Evolutionary conservation across 2,329 filamentous ascomycete species (phyloP).

Genomic region (Cordyceps farinosa): DNA sequence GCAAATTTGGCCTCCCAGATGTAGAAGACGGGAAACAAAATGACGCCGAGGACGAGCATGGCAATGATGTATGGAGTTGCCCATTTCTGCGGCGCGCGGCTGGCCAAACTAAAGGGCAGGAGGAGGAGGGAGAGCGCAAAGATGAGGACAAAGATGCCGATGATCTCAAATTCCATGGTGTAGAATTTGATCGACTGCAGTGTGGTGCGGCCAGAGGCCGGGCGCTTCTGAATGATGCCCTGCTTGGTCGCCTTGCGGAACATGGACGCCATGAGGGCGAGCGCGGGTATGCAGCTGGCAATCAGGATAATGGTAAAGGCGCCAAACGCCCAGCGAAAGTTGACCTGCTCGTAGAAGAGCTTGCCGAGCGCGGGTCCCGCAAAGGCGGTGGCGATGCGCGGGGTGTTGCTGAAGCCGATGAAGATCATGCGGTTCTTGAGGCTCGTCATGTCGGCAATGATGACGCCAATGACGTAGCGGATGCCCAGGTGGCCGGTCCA

Average conservation of each 20-base stretch:
- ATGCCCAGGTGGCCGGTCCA: conserved; percentile 52
- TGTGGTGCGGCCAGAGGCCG: conserved; percentile 47
- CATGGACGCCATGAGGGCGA: conserved; percentile 28
- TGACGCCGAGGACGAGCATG: no score
- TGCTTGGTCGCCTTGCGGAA: not conserved
- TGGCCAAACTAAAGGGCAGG: conserved; percentile 46
- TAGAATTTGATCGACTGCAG: conserved; percentile 49
- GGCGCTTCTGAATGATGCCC: conserved; percentile 35
- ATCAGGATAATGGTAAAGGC: conserved; percentile 61
- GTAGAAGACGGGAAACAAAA: conserved; percentile 43
- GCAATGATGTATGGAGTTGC: conserved; percentile 40
- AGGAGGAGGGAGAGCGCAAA: conserved; percentile 50
- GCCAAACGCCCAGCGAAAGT: conserved; percentile 52
- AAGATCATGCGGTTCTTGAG: conserved; percentile 42
- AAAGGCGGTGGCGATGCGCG: conserved; percentile 43
- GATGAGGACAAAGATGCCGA: conserved; percentile 51
- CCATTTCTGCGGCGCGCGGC: conserved; percentile 37
- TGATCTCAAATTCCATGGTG: conserved; percentile 55
- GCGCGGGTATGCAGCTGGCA: conserved; percentile 40
- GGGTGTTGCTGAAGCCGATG: conserved; percentile 41
- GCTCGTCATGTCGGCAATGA: conserved; percentile 42
- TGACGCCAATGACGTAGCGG: conserved; percentile 38
- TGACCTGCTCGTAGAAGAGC: conserved; percentile 35
- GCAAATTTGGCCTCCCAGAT: conserved; percentile 57
- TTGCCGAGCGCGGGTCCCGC: conserved; percentile 40